Base-by-base conservation (phyloP, 2,329 filamentous ascomycete species). In the Curvularia hawaiiensis region DNA sequence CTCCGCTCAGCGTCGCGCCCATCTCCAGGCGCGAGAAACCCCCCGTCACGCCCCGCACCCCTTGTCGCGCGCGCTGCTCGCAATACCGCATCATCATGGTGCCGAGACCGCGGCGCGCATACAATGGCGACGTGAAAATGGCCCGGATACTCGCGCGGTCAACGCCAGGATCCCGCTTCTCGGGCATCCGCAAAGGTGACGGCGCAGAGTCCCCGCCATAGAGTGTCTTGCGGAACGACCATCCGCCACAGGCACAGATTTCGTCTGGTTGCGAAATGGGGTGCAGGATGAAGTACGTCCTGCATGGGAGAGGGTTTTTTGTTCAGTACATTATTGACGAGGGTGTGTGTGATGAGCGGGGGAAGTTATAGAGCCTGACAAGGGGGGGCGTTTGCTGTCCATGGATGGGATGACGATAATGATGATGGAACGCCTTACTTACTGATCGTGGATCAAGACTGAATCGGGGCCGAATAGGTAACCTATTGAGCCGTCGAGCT, bases 61-160 rank as follows among this genome's bases (percentile, higher is more conserved):
- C 71, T 12, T 64, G 67, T 2, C 53, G 39, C 3, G 73, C 73
- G 5, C 58, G 59, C 48, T 54, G 64, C 52, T 76, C 73, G 49
- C 73, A 76, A 56, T 71, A 68, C 62, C 73, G 61, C 73, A 76
- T 75, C 71, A 76, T 68, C 73, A 75, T 76, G 2, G 72, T 76
- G 0, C 73, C 73, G 7, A 76, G 62, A 0, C 72, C 72, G 4
- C 60, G 62, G 2, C 72, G 63, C 38, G 70, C 69, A 50, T 58
- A 73, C 7, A 56, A 58, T 0, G 73, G 73, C 59, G 67, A 56
- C 47, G 73, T 76, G 59, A 76, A 76, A 28, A 76, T 76, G 2
- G 73, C 73, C 5, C 73, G 61, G 47, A 76, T 75, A 28, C 68
- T 72, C 14, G 73, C 73, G 4, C 72, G 64, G 35, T 75, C 72